Evolutionary conservation across 495 filamentous ascomycete species (phyloP).

Genomic region (Lentithecium fluviatile): DNA sequence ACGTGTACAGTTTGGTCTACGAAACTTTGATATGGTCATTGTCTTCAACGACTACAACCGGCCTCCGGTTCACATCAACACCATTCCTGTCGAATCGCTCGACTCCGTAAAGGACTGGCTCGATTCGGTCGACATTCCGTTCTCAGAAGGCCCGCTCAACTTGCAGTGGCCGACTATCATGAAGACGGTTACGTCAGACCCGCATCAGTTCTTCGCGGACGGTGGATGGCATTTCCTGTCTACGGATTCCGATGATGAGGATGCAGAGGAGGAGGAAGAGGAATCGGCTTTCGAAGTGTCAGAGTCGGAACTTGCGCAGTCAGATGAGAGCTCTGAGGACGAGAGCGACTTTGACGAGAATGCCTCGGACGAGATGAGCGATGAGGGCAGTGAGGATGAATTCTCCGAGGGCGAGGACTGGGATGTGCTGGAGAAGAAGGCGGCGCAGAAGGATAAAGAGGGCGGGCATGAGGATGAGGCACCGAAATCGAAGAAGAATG

Average conservation of each 20-base stretch:
- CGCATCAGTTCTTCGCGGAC: conserved; percentile 90
- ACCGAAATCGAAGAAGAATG: conserved; percentile 52
- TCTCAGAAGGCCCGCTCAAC: conserved; percentile 92
- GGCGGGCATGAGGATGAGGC: conserved; percentile 68
- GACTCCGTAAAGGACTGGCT: conserved; percentile 98
- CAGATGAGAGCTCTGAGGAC: conserved; percentile 78
- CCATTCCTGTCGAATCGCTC: conserved; percentile 91
- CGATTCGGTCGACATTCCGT: conserved; percentile 90
- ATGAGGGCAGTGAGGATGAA: conserved; percentile 62
- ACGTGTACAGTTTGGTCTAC: conserved; percentile 94
- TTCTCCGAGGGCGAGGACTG: conserved; percentile 83
- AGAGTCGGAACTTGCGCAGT: conserved; percentile 76
- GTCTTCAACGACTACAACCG: conserved; percentile 95
- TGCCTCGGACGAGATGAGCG: conserved; percentile 73
- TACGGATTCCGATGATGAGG: conserved; percentile 85
- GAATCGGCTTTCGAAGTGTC: conserved; percentile 88
- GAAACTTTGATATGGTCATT: conserved; percentile 98
- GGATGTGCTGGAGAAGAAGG: conserved; percentile 90
- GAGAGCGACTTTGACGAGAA: conserved; percentile 92
- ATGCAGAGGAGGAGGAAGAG: conserved; percentile 73
- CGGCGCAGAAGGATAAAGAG: conserved; percentile 82
- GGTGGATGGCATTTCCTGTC: conserved; percentile 94
- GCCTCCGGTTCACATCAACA: conserved; percentile 89
- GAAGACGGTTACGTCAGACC: conserved; percentile 94
- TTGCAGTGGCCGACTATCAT: conserved; percentile 99